Evolutionary conservation across 805 yeast species (phyloP).

Genomic region (Allodekkera sacchari): DNA sequence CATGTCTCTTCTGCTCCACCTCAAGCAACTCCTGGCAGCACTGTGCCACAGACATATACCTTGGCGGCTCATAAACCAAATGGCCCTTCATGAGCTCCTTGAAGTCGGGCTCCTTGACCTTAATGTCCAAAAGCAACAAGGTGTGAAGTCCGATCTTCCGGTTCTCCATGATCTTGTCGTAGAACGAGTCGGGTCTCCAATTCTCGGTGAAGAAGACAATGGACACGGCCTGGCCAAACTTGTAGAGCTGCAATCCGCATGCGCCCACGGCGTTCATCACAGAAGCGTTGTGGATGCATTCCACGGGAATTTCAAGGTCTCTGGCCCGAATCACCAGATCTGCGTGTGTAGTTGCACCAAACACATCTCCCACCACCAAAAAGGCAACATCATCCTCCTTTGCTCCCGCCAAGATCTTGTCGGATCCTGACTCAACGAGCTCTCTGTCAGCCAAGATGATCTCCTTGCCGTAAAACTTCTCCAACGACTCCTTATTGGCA

Average conservation of each 20-base stretch:
- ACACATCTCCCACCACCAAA: constrained; percentile 94
- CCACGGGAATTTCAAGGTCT: constrained; percentile 69
- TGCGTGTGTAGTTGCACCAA: constrained; percentile 97
- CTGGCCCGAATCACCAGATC: constrained; percentile 89
- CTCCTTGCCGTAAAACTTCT: constrained; percentile 76
- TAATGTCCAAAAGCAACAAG: constrained; percentile 77
- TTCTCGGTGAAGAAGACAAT: constrained; percentile 89
- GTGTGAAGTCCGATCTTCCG: constrained; percentile 89
- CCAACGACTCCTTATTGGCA: constrained; percentile 66
- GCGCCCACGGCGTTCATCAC: constrained; percentile 99
- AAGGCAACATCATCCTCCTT: constrained; percentile 82
- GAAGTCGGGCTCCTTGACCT: constrained; percentile 92
- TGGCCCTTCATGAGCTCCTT: constrained; percentile 93
- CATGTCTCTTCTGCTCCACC: constrained; percentile 69
- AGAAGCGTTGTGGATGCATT: constrained; percentile 88
- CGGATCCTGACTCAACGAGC: constrained; percentile 84
- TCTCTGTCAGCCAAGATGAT: constrained; percentile 91
- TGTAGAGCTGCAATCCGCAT: constrained; percentile 90
- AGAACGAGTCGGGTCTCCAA: constrained; percentile 97
- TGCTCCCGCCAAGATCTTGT: constrained; percentile 70
- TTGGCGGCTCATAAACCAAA: constrained; percentile 89
- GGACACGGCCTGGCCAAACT: constrained; percentile 96
- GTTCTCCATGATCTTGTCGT: constrained; percentile 81
- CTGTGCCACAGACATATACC: constrained; percentile 88
- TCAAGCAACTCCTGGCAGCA: constrained; percentile 86